Conservation (phyloP, 768 basidiomycete genomes). For the Myochromella boudieri region DNA sequence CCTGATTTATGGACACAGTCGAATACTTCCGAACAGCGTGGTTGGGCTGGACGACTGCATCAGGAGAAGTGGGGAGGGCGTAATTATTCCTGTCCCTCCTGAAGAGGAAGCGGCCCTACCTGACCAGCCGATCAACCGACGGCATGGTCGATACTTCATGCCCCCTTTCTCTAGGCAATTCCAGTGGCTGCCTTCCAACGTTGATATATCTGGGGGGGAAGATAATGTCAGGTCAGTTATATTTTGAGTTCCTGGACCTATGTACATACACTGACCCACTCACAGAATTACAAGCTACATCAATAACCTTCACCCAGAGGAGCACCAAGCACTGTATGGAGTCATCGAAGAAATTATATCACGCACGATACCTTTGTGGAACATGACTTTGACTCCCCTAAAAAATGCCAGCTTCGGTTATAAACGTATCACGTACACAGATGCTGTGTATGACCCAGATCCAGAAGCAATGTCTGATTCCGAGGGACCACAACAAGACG, state of each 20-base stretch:
- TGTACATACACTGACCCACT: not conserved
- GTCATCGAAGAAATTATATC: constrained; percentile 26
- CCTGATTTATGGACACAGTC: constrained; percentile 31
- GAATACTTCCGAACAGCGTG: constrained; percentile 7
- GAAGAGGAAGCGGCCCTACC: not conserved
- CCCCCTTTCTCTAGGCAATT: constrained; percentile 2
- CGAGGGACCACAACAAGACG: constrained; percentile 16
- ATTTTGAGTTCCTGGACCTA: not conserved
- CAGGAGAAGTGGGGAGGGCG: constrained; percentile 15
- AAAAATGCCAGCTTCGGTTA: not conserved
- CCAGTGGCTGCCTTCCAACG: constrained; percentile 28
- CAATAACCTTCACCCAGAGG: constrained; percentile 38
- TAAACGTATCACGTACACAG: constrained; percentile 17
- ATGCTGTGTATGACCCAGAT: constrained; percentile 16
- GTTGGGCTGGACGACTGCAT: constrained; percentile 17
- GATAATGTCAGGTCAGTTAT: constrained; percentile 18
- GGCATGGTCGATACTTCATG: not conserved
- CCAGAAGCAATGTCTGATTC: constrained; percentile 6
- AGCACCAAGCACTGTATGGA: constrained; percentile 23
- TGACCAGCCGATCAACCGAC: not conserved
- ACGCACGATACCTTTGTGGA: constrained; percentile 32
- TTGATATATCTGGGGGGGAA: constrained; percentile 21
- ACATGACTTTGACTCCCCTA: constrained; percentile 22
- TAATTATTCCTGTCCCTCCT: constrained; percentile 7
- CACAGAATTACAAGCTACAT: constrained; percentile 38